phyloP scores from a whole-genome alignment of 176 grass and related monocot genomes.

The Phoenix dactylifera region DNA sequence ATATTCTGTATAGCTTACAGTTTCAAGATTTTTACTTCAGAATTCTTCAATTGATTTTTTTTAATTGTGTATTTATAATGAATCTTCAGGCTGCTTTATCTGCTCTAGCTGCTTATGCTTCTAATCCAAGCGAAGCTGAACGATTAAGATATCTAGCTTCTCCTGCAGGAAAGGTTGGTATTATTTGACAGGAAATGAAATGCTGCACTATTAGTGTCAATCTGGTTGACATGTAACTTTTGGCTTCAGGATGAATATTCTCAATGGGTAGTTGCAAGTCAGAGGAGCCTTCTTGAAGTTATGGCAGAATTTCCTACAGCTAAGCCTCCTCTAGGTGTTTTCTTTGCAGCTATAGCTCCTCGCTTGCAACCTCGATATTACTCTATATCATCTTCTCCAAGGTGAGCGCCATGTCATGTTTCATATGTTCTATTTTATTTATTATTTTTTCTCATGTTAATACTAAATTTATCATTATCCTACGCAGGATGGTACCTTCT shows the following conservation, averaged over 20 bases:
- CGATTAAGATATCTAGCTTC: conserved; percentile 66
- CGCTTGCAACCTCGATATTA: conserved; percentile 74
- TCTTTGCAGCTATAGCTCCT: conserved; percentile 79
- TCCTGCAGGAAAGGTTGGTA: conserved; percentile 83
- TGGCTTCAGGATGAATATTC: conserved; percentile 67
- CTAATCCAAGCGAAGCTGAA: conserved; percentile 58
- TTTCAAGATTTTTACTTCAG: no score
- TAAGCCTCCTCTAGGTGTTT: conserved; percentile 72
- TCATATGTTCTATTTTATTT: no score
- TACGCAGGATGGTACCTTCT: conserved; percentile 41
- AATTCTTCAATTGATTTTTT: conserved; percentile 1
- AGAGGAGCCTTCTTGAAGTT: conserved; percentile 93
- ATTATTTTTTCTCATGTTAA: neutral
- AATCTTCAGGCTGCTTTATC: conserved; percentile 59
- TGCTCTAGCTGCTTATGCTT: conserved; percentile 74
- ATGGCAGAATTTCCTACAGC: conserved; percentile 74
- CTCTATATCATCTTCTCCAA: conserved; percentile 91
- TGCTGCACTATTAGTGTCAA: neutral
- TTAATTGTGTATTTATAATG: conserved; percentile 11
- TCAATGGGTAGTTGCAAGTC: conserved; percentile 74
- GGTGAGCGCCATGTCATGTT: conserved; percentile 18
- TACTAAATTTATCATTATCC: neutral
- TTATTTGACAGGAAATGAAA: no score
- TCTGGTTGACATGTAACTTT: neutral
- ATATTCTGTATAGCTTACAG: no score